These are phyloP conservation scores for Podaxis sp. DNA, from an alignment of 768 basidiomycete species.

Conservation along the genomic window DNA sequence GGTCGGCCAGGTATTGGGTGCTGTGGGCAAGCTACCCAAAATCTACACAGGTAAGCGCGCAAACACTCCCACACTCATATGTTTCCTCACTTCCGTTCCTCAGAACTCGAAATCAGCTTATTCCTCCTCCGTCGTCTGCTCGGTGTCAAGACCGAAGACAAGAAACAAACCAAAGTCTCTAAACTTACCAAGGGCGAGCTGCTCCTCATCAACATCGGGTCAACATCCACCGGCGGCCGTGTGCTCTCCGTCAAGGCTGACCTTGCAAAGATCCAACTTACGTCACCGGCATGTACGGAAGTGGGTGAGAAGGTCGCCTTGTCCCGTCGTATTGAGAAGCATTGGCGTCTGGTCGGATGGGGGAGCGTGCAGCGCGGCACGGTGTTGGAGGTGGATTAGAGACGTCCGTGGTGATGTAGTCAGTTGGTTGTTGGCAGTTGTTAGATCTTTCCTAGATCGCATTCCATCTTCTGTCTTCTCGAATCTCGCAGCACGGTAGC, in stretches of 20 bases:
- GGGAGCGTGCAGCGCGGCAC: constrained; percentile 87
- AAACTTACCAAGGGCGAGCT: constrained; percentile 92
- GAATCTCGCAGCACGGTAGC: no score
- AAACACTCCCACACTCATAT: not conserved
- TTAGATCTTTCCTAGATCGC: not conserved
- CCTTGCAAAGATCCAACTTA: constrained; percentile 90
- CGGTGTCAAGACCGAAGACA: constrained; percentile 99
- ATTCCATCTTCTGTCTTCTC: not conserved
- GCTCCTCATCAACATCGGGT: constrained; percentile 95
- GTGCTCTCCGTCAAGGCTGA: constrained; percentile 94
- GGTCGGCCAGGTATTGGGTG: constrained; percentile 94
- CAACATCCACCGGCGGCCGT: constrained; percentile 94
- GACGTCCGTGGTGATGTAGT: not conserved
- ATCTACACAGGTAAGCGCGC: constrained; percentile 75
- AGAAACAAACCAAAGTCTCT: constrained; percentile 95
- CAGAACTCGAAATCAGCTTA: constrained; percentile 88
- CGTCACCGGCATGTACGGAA: constrained; percentile 94
- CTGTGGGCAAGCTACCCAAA: constrained; percentile 90
- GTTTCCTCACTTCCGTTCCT: constrained; percentile 3
- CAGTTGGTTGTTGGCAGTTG: not conserved
- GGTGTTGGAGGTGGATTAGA: constrained; percentile 73
- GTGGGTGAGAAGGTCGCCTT: constrained; percentile 97
- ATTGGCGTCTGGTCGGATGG: constrained; percentile 93
- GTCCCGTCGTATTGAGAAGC: constrained; percentile 93
- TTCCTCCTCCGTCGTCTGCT: constrained; percentile 94